These are phyloP conservation scores for Boletus tomentosulus DNA, from an alignment of 768 basidiomycete species.

Conservation along the genomic window DNA sequence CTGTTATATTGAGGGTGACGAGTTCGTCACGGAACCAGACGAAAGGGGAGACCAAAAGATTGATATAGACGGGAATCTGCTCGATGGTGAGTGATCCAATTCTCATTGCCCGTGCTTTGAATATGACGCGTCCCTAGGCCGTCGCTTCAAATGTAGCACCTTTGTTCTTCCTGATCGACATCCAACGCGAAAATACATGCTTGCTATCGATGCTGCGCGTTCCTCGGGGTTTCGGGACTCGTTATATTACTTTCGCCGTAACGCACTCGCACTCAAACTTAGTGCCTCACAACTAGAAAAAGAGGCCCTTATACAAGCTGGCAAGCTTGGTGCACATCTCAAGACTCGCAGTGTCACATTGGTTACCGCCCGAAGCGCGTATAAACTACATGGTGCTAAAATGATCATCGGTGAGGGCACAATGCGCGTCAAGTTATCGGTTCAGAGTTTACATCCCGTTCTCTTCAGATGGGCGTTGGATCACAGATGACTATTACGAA, in stretches of 20 bases:
- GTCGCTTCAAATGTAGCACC: conserved; percentile 84
- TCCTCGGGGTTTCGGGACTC: conserved; percentile 96
- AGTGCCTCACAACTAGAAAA: conserved; percentile 89
- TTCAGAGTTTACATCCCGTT: neutral
- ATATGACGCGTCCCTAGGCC: conserved; percentile 44
- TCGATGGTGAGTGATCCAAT: conserved; percentile 60
- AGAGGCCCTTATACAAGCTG: conserved; percentile 83
- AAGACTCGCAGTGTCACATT: conserved; percentile 91
- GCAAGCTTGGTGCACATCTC: conserved; percentile 85
- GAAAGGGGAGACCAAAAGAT: conserved; percentile 90
- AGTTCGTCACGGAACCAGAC: conserved; percentile 80
- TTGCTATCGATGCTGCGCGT: conserved; percentile 95
- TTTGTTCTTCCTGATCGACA: conserved; percentile 86
- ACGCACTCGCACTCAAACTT: conserved; percentile 85
- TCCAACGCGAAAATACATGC: conserved; percentile 83
- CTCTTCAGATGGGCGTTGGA: conserved; percentile 78
- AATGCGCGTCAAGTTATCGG: neutral
- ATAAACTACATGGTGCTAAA: conserved; percentile 91
- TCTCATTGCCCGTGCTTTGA: neutral
- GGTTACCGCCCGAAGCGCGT: conserved; percentile 88
- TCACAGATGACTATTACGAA: conserved; percentile 95
- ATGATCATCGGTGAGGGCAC: conserved; percentile 68
- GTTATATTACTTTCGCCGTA: conserved; percentile 95
- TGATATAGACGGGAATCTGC: conserved; percentile 74
- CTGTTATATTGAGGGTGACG: conserved; percentile 83